Evolutionary conservation across 768 basidiomycete genomes (phyloP).

Genomic region (Flagelloscypha sp.): DNA sequence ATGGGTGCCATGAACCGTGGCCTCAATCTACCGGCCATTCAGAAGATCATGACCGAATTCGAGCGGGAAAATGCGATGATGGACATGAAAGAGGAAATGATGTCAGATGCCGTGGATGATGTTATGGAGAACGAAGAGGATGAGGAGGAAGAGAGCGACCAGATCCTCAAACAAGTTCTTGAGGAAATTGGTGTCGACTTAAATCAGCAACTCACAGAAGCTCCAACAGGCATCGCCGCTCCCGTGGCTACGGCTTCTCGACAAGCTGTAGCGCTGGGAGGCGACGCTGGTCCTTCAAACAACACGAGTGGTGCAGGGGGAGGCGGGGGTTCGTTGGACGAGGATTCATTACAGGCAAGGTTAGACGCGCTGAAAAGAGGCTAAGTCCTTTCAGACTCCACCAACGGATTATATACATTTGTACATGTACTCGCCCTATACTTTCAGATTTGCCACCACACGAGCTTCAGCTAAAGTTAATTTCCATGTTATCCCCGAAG

Average conservation of each 20-base stretch:
- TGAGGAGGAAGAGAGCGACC: conserved; percentile 93
- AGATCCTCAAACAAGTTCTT: conserved; percentile 89
- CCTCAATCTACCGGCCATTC: conserved; percentile 89
- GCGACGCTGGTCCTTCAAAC: conserved; percentile 36
- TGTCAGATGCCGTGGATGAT: conserved; percentile 97
- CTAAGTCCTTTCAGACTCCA: too few species aligned
- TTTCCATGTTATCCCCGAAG: conserved; percentile 88
- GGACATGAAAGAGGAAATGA: conserved; percentile 99
- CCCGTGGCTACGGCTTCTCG: conserved; percentile 54
- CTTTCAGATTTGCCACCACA: conserved; percentile 53
- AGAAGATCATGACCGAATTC: conserved; percentile 96
- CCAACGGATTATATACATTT: too few species aligned
- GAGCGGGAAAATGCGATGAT: conserved; percentile 96
- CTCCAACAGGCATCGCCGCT: conserved; percentile 65
- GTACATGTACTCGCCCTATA: conserved; percentile 10
- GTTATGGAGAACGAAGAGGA: conserved; percentile 96
- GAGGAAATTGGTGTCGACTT: conserved; percentile 94
- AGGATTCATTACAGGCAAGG: conserved; percentile 90
- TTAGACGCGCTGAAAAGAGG: conserved; percentile 81
- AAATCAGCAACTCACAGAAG: conserved; percentile 85
- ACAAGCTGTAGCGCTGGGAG: conserved; percentile 83
- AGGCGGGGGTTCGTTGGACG: conserved; percentile 51
- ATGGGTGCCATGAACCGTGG: conserved; percentile 98
- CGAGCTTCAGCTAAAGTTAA: conserved; percentile 71
- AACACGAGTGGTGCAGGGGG: conserved; percentile 17